Evolutionary conservation across 768 basidiomycete genomes (phyloP).

Genomic region (Boletus vermiculosoides): DNA sequence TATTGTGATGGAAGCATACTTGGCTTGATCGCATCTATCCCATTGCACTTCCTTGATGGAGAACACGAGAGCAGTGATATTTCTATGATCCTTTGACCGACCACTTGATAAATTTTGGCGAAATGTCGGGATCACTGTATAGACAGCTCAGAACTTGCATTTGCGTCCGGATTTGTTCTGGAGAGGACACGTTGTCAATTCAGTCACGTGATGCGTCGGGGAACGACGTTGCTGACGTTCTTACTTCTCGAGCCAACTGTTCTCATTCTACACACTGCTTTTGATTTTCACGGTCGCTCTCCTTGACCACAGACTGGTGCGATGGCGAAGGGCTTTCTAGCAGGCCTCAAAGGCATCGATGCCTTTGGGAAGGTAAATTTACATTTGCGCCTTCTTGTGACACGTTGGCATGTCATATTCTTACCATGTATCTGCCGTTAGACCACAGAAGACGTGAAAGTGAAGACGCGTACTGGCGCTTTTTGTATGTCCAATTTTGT

Average conservation of each 20-base stretch:
- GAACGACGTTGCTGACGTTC: neutral
- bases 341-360: conserved; percentile 86
- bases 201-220: conserved; percentile 25
- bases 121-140: neutral
- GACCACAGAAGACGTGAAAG: conserved; percentile 99
- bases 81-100: neutral
- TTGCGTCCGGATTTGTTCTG: neutral
- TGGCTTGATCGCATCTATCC: neutral
- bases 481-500: conserved; percentile 56
- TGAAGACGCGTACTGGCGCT: conserved; percentile 94
- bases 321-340: conserved; percentile 82
- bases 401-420: conserved; percentile 5
- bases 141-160: neutral
- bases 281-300: conserved; percentile 12
- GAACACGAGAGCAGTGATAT: neutral
- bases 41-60: neutral
- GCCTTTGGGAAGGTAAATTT: conserved; percentile 94
- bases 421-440: conserved; percentile 33
- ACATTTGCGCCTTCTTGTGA: neutral
- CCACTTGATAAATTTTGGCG: neutral
- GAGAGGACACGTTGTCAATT: conserved; percentile 25
- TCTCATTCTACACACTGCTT: conserved; percentile 10
- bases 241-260: neutral
- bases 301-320: conserved; percentile 21
- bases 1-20: conserved; percentile 20